phyloP scores from a whole-genome alignment of 306 rosid genomes.

The Malus fusca region DNA sequence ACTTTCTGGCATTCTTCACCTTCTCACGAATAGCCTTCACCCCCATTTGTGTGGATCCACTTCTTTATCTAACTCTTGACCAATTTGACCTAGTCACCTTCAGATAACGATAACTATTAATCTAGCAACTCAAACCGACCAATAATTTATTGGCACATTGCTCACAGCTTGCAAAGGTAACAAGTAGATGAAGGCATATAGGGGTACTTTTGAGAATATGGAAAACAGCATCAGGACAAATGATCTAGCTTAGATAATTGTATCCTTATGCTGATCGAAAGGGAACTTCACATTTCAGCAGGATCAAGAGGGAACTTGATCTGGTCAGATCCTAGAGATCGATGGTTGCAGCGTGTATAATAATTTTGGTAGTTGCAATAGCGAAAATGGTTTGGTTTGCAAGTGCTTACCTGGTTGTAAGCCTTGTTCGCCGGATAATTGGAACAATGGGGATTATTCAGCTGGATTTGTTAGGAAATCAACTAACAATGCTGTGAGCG shows the following conservation, averaged over 20 bases:
- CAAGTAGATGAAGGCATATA: not conserved
- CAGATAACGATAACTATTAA: not conserved
- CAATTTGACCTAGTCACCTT: constrained; percentile 13
- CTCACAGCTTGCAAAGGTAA: constrained; percentile 18
- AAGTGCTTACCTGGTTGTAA: constrained; percentile 71
- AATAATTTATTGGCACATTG: constrained; percentile 14
- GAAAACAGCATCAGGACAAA: not conserved
- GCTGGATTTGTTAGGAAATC: constrained; percentile 65
- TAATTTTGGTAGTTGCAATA: constrained; percentile 62
- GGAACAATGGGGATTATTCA: constrained; percentile 53
- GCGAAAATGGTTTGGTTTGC: constrained; percentile 44
- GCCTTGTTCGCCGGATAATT: constrained; percentile 45
- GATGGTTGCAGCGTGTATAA: constrained; percentile 64
- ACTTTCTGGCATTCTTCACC: too few relatives aligned
- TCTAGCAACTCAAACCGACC: constrained; percentile 13
- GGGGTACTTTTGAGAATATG: constrained; percentile 8
- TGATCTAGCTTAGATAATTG: constrained; percentile 14
- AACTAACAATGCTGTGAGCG: constrained; percentile 26
- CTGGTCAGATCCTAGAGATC: constrained; percentile 62
- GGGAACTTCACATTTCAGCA: constrained; percentile 71
- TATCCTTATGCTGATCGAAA: constrained; percentile 25
- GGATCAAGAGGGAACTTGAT: constrained; percentile 44
- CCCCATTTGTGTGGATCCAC: too few relatives aligned
- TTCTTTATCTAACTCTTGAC: not conserved
- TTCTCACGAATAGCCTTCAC: too few relatives aligned